Conservation (phyloP, 805 yeast species). For the Candida corydali region DNA sequence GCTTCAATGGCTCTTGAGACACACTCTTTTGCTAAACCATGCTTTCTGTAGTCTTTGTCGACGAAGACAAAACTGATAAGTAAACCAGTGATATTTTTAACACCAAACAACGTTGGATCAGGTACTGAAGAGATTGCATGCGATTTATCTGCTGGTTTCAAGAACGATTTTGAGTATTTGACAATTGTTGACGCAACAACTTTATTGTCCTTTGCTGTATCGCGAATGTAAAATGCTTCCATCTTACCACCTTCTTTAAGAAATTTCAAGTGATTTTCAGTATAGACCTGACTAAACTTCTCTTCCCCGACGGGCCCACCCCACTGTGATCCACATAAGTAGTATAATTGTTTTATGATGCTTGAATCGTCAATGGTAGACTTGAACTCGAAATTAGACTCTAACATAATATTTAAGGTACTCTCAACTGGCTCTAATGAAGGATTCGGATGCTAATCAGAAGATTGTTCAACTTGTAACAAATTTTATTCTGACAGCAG, state of each 20-base stretch:
- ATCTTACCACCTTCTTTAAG: slow-evolving; percentile 15
- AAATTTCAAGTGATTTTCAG: slow-evolving; percentile 6
- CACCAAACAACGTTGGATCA: slow-evolving; percentile 29
- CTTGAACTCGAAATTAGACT: slow-evolving; percentile 4
- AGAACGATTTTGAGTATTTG: slow-evolving; percentile 22
- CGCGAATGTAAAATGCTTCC: slow-evolving; percentile 24
- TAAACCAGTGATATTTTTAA: slow-evolving; percentile 25
- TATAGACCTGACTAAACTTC: slow-evolving; percentile 19
- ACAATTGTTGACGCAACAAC: slow-evolving; percentile 22
- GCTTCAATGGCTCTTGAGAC: slow-evolving; percentile 24
- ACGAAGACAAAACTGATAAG: slow-evolving; percentile 26
- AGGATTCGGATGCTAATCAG: too few relatives aligned
- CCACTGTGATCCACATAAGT: slow-evolving; percentile 24
- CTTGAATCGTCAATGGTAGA: slow-evolving; percentile 20
- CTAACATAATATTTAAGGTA: neutral
- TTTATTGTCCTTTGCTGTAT: slow-evolving; percentile 14
- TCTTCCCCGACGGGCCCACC: slow-evolving; percentile 13
- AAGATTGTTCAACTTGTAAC: too few relatives aligned
- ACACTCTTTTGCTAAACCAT: slow-evolving; percentile 27
- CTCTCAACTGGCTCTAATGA: too few relatives aligned
- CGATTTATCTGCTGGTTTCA: slow-evolving; percentile 22
- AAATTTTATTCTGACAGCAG: too few relatives aligned
- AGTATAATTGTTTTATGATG: slow-evolving; percentile 17
- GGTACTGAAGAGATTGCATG: slow-evolving; percentile 24
- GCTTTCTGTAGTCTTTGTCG: slow-evolving; percentile 18